These are phyloP conservation scores for Dicorynia guianensis DNA, from an alignment of 306 rosid species.

Conservation along the genomic window DNA sequence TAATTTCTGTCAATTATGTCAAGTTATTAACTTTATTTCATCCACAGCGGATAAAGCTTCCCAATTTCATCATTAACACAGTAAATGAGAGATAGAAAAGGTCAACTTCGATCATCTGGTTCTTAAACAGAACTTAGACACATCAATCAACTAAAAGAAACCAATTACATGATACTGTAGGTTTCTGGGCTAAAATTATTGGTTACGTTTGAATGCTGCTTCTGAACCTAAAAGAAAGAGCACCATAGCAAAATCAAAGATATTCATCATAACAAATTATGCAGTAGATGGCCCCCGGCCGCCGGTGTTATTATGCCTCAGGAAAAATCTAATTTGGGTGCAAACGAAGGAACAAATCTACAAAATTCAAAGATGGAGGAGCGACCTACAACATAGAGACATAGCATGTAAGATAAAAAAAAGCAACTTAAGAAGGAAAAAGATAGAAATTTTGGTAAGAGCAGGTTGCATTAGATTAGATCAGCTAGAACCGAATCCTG, in stretches of 20 bases:
- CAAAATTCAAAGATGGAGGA: slow-evolving; percentile 9
- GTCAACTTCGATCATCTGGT: background rate
- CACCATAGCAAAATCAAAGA: slow-evolving; percentile 7
- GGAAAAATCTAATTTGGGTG: slow-evolving; percentile 21
- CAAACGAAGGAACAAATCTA: slow-evolving; percentile 6
- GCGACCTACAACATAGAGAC: slow-evolving; percentile 18
- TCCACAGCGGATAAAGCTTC: slow-evolving; percentile 31
- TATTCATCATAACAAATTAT: slow-evolving; percentile 21
- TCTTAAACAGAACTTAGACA: slow-evolving; percentile 10
- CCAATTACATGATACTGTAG: slow-evolving; percentile 9
- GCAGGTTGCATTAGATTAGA: background rate
- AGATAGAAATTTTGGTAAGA: slow-evolving; percentile 6
- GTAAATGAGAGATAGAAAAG: slow-evolving; percentile 22
- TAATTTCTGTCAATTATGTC: background rate
- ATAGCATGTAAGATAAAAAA: background rate
- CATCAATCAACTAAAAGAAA: slow-evolving; percentile 29
- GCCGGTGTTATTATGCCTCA: background rate
- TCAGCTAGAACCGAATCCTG: slow-evolving; percentile 4
- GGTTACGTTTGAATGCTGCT: slow-evolving; percentile 23
- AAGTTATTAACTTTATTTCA: background rate
- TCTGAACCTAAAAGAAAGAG: slow-evolving; percentile 33
- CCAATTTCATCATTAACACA: background rate
- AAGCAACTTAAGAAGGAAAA: background rate
- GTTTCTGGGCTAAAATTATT: slow-evolving; percentile 2
- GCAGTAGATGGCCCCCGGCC: background rate